These are phyloP conservation scores for Candida gigantensis DNA, from an alignment of 1,139 yeast genomes.

Conservation along the genomic window DNA sequence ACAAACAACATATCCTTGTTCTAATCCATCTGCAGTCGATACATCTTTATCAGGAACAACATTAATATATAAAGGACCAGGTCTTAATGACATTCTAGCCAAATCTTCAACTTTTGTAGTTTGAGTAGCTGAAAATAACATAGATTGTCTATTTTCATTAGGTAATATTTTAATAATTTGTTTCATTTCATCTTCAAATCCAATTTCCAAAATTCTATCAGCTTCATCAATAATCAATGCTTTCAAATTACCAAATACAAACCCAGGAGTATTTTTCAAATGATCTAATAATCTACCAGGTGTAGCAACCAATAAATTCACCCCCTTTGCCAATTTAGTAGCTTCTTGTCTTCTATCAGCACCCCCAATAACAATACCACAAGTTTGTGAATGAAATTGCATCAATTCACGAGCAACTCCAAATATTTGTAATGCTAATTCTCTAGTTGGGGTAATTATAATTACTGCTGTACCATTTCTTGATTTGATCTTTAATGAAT, in stretches of 20 bases:
- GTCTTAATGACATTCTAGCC: constrained; percentile 92
- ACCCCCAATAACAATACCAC: constrained; percentile 97
- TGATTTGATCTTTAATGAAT: constrained; percentile 59
- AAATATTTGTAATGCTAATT: constrained; percentile 88
- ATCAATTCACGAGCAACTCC: constrained; percentile 94
- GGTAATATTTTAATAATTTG: constrained; percentile 95
- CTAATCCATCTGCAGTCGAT: constrained; percentile 95
- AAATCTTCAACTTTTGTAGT: constrained; percentile 98
- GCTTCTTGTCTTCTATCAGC: constrained; percentile 98
- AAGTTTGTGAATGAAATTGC: constrained; percentile 90
- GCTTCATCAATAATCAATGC: constrained; percentile 96
- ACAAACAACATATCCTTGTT: constrained; percentile 97
- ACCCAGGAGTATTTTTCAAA: constrained; percentile 91
- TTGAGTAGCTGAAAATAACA: constrained; percentile 98
- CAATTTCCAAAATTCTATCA: constrained; percentile 93
- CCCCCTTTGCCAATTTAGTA: constrained; percentile 90
- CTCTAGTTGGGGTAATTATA: constrained; percentile 86
- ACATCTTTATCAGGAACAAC: constrained; percentile 82
- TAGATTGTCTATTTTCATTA: constrained; percentile 89
- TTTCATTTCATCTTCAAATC: constrained; percentile 97
- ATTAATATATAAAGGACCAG: constrained; percentile 94
- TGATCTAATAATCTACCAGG: constrained; percentile 98
- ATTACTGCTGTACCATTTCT: constrained; percentile 89
- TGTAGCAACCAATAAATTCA: constrained; percentile 89
- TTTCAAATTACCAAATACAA: constrained; percentile 89